These are phyloP conservation scores for Paracamarosporium sp. DNA, from an alignment of 2,329 filamentous ascomycete genomes.

Conservation along the genomic window DNA sequence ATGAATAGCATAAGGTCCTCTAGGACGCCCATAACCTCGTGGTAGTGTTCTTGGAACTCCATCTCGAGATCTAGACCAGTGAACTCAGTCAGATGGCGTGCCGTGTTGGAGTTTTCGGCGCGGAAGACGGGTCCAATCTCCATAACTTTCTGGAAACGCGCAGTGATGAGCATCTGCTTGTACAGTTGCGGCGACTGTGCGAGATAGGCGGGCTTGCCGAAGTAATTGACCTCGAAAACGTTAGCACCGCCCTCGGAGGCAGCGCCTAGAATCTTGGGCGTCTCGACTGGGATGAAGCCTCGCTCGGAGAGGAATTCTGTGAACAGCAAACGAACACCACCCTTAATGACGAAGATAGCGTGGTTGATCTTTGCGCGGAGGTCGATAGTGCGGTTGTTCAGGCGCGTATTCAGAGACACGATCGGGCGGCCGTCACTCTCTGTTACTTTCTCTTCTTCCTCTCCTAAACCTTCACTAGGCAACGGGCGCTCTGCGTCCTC, in stretches of 20 bases:
- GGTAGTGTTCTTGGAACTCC: slow-evolving; percentile 81
- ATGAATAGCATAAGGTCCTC: slow-evolving; percentile 79
- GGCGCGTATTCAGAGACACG: slow-evolving; percentile 81
- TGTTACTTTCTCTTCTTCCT: slow-evolving; percentile 57
- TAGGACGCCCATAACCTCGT: slow-evolving; percentile 75
- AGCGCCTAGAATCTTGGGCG: slow-evolving; percentile 86
- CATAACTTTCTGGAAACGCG: slow-evolving; percentile 78
- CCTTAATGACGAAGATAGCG: slow-evolving; percentile 77
- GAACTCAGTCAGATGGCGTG: slow-evolving; percentile 87
- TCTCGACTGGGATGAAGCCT: slow-evolving; percentile 84
- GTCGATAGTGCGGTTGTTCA: slow-evolving; percentile 93
- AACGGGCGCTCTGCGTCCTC: slow-evolving; percentile 60
- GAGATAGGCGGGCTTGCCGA: slow-evolving; percentile 80
- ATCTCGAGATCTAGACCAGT: slow-evolving; percentile 89
- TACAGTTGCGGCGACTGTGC: slow-evolving; percentile 86
- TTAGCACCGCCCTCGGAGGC: slow-evolving; percentile 92
- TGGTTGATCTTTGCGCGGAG: slow-evolving; percentile 90
- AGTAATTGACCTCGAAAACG: slow-evolving; percentile 90
- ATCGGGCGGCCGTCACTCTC: slow-evolving; percentile 67
- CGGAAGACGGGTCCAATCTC: slow-evolving; percentile 83
- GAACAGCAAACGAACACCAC: slow-evolving; percentile 73
- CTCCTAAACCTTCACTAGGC: slow-evolving; percentile 55
- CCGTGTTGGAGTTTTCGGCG: slow-evolving; percentile 86
- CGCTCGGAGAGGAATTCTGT: slow-evolving; percentile 77
- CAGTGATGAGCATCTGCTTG: slow-evolving; percentile 86